Percentiles rank a stretch among this genome's conserved stretches.
Conservation (phyloP, 345 rosid genomes). For the Hypericum androsaemum region DNA sequence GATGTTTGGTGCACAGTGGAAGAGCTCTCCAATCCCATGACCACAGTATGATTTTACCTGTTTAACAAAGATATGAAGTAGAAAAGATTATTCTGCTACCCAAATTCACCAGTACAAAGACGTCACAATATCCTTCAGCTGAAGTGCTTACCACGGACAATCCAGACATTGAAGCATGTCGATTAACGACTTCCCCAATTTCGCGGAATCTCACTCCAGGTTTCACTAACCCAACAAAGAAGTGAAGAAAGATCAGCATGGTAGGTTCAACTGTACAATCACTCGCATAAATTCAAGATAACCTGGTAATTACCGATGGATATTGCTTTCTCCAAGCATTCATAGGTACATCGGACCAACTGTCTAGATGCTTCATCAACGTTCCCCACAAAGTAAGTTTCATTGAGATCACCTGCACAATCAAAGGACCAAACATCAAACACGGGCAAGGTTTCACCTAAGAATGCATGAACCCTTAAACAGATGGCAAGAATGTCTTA, state of each 20-base stretch:
- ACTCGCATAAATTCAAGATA: not conserved
- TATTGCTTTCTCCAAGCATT: constrained; percentile 92
- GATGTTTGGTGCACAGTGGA: constrained; percentile 96
- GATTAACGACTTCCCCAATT: constrained; percentile 79
- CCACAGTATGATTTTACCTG: constrained; percentile 93
- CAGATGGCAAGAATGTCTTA: constrained; percentile 20
- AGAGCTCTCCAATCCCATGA: constrained; percentile 95
- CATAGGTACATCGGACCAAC: constrained; percentile 76
- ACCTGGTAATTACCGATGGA: constrained; percentile 43
- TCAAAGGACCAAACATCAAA: constrained; percentile 3
- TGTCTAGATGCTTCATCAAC: constrained; percentile 82
- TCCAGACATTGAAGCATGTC: constrained; percentile 90
- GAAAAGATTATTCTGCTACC: constrained; percentile 1
- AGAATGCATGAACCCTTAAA: not conserved
- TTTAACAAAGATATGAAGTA: constrained; percentile 10
- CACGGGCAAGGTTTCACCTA: too few species aligned
- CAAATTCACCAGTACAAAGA: constrained; percentile 2
- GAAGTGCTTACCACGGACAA: constrained; percentile 72
- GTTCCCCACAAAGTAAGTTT: constrained; percentile 92
- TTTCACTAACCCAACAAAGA: constrained; percentile 42
- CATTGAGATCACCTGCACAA: constrained; percentile 81
- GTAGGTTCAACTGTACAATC: not conserved
- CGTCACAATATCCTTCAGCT: not conserved
- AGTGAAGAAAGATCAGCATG: constrained; percentile 8
- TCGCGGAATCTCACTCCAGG: constrained; percentile 95